phyloP scores from a whole-genome alignment of 179 eudicot species.

The Actinidia polygama region DNA sequence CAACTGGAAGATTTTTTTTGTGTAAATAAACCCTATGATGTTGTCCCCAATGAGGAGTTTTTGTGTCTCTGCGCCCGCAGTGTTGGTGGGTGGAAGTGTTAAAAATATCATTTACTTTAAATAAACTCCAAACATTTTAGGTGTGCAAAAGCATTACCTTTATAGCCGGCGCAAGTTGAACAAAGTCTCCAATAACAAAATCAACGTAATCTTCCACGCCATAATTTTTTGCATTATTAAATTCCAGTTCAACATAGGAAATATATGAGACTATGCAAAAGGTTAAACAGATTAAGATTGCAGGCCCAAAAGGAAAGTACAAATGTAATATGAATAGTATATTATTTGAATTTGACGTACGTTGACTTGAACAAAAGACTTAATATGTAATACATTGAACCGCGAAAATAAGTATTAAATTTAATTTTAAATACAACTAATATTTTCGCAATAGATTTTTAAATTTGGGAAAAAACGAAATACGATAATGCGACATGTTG shows the following conservation, averaged over 20 bases:
- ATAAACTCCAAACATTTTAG: not conserved
- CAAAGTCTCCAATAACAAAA: conserved; percentile 56
- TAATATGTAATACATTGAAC: too few species aligned
- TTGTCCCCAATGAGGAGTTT: too few species aligned
- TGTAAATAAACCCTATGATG: too few species aligned
- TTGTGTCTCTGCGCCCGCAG: not conserved
- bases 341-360: not conserved
- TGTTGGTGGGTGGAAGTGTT: not conserved
- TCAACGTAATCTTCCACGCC: conserved; percentile 51
- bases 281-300: not conserved
- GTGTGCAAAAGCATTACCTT: conserved; percentile 37
- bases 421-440: too few species aligned
- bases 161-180: conserved; percentile 48
- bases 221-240: conserved; percentile 45
- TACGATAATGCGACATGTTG: too few species aligned
- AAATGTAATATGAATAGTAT: not conserved
- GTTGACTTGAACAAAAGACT: too few species aligned
- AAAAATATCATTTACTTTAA: not conserved
- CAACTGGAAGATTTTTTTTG: too few species aligned
- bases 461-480: too few species aligned
- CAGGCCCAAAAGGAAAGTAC: not conserved
- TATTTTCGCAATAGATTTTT: too few species aligned
- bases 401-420: too few species aligned
- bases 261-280: not conserved
- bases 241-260: conserved; percentile 38